Conservation (phyloP, 192 early-diverging fungal genomes). For the Coemansia sp. region DNA sequence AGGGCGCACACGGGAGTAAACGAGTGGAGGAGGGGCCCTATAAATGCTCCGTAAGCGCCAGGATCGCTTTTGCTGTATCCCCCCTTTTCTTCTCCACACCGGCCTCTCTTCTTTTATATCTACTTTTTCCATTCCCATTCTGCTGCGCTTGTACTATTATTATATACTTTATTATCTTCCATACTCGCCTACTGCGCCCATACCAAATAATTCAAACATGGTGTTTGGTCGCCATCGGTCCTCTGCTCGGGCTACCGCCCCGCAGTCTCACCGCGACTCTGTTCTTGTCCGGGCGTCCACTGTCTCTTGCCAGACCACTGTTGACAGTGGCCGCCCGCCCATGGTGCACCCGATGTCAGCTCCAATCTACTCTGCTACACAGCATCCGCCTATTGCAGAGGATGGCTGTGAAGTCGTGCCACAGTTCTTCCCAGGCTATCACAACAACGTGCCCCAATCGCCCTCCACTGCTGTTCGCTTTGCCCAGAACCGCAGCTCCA, state of each 20-base stretch:
- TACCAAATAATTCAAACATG: background rate
- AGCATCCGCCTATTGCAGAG: conserved; percentile 22
- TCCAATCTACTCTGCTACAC: background rate
- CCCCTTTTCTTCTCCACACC: background rate
- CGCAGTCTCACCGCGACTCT: conserved; percentile 3
- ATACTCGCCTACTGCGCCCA: background rate
- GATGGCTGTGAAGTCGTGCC: conserved; percentile 46
- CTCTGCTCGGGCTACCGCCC: background rate
- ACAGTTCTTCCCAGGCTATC: conserved; percentile 46
- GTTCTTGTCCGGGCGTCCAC: conserved; percentile 8
- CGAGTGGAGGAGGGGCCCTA: background rate
- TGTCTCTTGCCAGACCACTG: background rate
- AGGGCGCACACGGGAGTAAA: background rate
- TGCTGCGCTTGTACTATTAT: background rate
- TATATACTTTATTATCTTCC: background rate
- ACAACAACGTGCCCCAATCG: conserved; percentile 6
- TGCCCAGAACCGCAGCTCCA: background rate
- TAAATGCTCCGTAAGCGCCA: background rate
- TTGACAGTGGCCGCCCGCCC: background rate
- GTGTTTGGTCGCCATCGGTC: conserved; percentile 9
- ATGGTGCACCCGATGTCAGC: conserved; percentile 42
- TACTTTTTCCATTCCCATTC: background rate
- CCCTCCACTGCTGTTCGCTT: background rate
- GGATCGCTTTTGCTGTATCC: background rate
- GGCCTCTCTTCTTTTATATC: background rate